Percentiles rank a stretch among this genome's conserved stretches.
Conservation (phyloP, 495 filamentous ascomycete species). For the Penicillium fimorum region DNA sequence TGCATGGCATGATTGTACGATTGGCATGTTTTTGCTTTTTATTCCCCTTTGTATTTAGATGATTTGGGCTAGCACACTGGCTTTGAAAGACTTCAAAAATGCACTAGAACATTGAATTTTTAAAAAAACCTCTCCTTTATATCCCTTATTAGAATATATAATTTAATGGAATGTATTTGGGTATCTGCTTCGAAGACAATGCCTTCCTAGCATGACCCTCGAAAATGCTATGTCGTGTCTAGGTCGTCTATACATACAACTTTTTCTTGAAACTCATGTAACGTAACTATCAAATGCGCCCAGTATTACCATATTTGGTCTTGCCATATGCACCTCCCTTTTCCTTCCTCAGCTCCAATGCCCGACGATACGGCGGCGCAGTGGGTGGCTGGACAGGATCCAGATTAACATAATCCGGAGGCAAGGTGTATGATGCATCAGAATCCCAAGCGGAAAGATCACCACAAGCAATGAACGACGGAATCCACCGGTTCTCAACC, state of each 20-base stretch:
- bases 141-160: not conserved
- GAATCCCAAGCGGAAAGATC: constrained; percentile 93
- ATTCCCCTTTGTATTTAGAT: constrained; percentile 28
- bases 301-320: constrained; percentile 50
- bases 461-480: constrained; percentile 92
- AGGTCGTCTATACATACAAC: constrained; percentile 17
- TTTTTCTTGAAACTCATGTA: constrained; percentile 5
- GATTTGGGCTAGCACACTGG: constrained; percentile 1
- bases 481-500: constrained; percentile 69
- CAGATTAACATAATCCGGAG: constrained; percentile 71
- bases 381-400: constrained; percentile 96
- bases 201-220: not conserved
- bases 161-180: constrained; percentile 6
- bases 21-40: constrained; percentile 23
- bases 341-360: constrained; percentile 77
- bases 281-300: constrained; percentile 25
- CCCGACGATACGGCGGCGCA: constrained; percentile 89
- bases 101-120: constrained; percentile 10
- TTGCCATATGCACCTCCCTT: constrained; percentile 81
- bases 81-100: constrained; percentile 22
- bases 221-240: constrained; percentile 15
- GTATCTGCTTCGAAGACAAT: constrained; percentile 11
- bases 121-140: not conserved
- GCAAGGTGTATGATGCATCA: constrained; percentile 87
- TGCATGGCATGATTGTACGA: constrained; percentile 22